Evolutionary conservation across 768 basidiomycete species (phyloP), one percentile per base, ranked within the genome.

Genomic region (Suillus bovinus): DNA sequence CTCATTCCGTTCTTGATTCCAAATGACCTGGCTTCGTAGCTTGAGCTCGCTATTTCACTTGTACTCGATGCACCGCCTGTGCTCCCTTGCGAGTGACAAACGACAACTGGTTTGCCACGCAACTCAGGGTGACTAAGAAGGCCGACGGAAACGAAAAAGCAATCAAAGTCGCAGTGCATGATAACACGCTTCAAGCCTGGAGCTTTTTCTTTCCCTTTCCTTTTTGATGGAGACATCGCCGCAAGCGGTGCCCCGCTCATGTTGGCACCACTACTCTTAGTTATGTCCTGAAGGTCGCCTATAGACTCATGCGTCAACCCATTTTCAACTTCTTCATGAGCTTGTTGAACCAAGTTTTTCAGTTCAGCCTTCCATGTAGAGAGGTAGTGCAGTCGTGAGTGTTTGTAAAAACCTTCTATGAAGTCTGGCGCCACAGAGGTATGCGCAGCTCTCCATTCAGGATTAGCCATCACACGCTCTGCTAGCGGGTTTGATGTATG

Each of bases 1-100:
- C 91, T 95, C 95, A 98, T 99, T 2, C 96, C 96, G 64, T 95
- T 94, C 78, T 85, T 88, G 56, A 99, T 85, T 0, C 96, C 96
- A 71, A 88, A 91, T 36, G 79, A 80, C 53, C 97, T 81, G 0
- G 97, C 96, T 70, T 98, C 96, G 68, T 99, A 99, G 71, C 93
- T 96, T 11, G 92, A 85, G 68, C 92, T 94, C 0, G 97, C 95
- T 64, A 99, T 91, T 74, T 98, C 96, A 66, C 94, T 96, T 38
- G 96, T 98, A 60, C 91, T 94, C 11, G 86, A 84, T 27, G 74
- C 77, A 8, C 90, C 90, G 4, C 88, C 91, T 65, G 87, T 87
- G 2, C 72, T 76, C 0, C 89, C 89, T 69, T 94, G 93, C 9
- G 95, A 94, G 75, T 99, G 97, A 70, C 97, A 99, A 0, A 99